phyloP scores from a whole-genome alignment of 805 yeast genomes.

The Candida morakotiae region DNA sequence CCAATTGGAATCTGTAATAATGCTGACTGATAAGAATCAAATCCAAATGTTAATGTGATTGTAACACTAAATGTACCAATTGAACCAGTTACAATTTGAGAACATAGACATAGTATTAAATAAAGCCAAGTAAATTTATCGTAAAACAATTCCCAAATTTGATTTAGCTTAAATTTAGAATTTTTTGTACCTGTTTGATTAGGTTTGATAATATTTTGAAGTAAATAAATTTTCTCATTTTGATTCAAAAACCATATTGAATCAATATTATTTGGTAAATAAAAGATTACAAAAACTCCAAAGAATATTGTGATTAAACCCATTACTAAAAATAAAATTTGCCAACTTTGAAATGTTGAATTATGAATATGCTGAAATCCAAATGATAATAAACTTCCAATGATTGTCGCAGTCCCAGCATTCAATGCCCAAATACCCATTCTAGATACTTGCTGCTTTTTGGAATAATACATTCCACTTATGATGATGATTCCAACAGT shows the following conservation, averaged over 20 bases:
- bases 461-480: slow-evolving; percentile 61
- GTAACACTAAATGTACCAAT: slow-evolving; percentile 51
- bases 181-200: slow-evolving; percentile 53
- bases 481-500: slow-evolving; percentile 55
- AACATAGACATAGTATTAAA: slow-evolving; percentile 39
- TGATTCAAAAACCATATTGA: slow-evolving; percentile 33
- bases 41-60: slow-evolving; percentile 50
- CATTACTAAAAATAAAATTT: slow-evolving; percentile 53
- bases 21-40: slow-evolving; percentile 40
- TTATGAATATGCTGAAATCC: slow-evolving; percentile 49
- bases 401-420: slow-evolving; percentile 54
- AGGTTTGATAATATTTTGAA: slow-evolving; percentile 39
- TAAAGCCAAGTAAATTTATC: slow-evolving; percentile 52
- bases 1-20: slow-evolving; percentile 58
- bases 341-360: slow-evolving; percentile 50
- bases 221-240: slow-evolving; percentile 37
- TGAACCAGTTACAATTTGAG: slow-evolving; percentile 50
- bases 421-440: slow-evolving; percentile 57
- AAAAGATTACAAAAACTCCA: slow-evolving; percentile 41
- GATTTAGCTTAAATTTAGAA: slow-evolving; percentile 40
- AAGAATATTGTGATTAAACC: slow-evolving; percentile 50
- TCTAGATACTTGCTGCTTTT: slow-evolving; percentile 46
- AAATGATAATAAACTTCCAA: slow-evolving; percentile 42
- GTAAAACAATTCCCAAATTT: slow-evolving; percentile 42
- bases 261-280: slow-evolving; percentile 49